Evolutionary conservation across 1,284 basidiomycete species (phyloP), one percentile per base, ranked within the genome.

Genomic region (Leccinum variabile): DNA sequence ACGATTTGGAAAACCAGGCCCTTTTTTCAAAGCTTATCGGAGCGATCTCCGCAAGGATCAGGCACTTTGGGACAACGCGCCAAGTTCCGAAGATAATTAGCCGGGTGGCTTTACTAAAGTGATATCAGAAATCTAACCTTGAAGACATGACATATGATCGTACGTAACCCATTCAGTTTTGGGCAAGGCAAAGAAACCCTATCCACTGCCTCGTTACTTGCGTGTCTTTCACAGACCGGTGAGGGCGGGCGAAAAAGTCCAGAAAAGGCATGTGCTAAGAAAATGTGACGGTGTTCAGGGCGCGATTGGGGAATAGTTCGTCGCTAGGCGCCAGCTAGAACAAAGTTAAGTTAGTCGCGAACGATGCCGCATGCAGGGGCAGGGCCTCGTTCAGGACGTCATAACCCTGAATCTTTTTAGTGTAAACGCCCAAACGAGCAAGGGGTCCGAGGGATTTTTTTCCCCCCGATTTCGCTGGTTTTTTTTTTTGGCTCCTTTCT

Each of bases 111-210:
- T 54, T 54, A 49, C 37, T 58, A 62, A 10, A 50, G 62, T 57
- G 60, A 60, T 59, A 57, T 59, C 60, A 61, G 52, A 62, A 72
- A 75, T 70, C 57, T 74, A 72, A 75, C 70, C 61, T 72, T 75
- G 67, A 57, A 57, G n/a, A 57, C 54, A 41, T 59, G 55, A 57
- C 68, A 55, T 59, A 67, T 59, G 55, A 32, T 18, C 60, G 54
- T 62, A 72, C 67, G 69, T 73, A 73, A 73, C 46, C 35, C 53
- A 54, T 67, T 61, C 59, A 59, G 56, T 70, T 56, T 57, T 46
- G 18, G 52, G 59, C 58, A 63, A 49, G 35, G 41, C 57, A 54
- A 54, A 65, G 55, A 55, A 9, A 63, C 67, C 69, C 60, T 69
- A 59, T 59, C 25, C 64, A 44, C 61, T 50, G 69, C 72, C 72